phyloP scores from a whole-genome alignment of 1,139 yeast species.

The Taiozyma onychis region DNA sequence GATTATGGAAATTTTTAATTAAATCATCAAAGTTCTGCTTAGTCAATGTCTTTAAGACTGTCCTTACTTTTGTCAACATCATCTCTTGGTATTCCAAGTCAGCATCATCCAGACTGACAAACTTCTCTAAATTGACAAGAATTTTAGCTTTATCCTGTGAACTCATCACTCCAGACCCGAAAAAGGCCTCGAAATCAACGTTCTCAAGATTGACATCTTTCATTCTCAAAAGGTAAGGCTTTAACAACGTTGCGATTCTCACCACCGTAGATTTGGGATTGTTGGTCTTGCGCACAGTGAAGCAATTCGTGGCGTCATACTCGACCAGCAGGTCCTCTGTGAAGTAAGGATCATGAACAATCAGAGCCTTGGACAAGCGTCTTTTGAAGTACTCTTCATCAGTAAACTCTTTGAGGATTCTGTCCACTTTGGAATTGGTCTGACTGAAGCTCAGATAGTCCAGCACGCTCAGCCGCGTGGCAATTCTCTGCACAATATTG shows the following conservation, averaged over 20 bases:
- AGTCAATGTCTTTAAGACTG: conserved; percentile 11
- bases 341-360: conserved; percentile 10
- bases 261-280: conserved; percentile 16
- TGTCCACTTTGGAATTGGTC: conserved; percentile 4
- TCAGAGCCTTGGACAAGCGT: conserved; percentile 8
- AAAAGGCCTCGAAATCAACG: conserved; percentile 11
- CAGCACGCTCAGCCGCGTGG: conserved; percentile 9
- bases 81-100: conserved; percentile 10
- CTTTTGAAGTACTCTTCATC: conserved; percentile 14
- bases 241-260: conserved; percentile 4
- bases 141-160: conserved; percentile 21
- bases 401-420: background rate
- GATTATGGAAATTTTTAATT: conserved; percentile 51
- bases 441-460: conserved; percentile 10
- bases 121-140: conserved; percentile 14
- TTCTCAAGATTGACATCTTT: conserved; percentile 1
- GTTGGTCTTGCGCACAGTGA: conserved; percentile 11
- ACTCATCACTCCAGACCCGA: conserved; percentile 9
- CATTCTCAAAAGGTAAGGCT: conserved; percentile 8
- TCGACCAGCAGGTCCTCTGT: conserved; percentile 14
- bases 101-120: conserved; percentile 16
- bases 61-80: conserved; percentile 8
- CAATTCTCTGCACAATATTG: conserved; percentile 9
- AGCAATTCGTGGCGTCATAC: conserved; percentile 10
- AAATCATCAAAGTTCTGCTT: conserved; percentile 40